phyloP scores from a whole-genome alignment of 2,329 filamentous ascomycete genomes.

The Huntiella moniliformis region DNA sequence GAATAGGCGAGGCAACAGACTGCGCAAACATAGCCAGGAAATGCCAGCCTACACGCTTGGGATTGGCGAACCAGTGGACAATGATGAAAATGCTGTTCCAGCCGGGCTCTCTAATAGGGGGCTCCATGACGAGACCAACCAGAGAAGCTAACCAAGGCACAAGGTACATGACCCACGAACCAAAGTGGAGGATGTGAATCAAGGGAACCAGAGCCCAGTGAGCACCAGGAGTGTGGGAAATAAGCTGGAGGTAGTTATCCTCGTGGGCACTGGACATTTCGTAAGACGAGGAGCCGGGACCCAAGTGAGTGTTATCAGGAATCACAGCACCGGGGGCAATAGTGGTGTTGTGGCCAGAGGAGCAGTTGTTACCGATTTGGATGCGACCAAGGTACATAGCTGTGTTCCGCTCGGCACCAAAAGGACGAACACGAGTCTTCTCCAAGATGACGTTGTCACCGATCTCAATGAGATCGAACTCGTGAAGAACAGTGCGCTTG shows the following conservation, averaged over 20 bases:
- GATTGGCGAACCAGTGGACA: constrained; percentile 30
- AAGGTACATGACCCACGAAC: constrained; percentile 23
- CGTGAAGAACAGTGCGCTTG: constrained; percentile 26
- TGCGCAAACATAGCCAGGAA: constrained; percentile 28
- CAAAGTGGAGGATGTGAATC: constrained; percentile 15
- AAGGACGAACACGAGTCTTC: constrained; percentile 30
- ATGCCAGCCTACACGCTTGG: constrained; percentile 28
- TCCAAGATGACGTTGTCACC: constrained; percentile 29
- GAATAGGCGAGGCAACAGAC: constrained; percentile 23
- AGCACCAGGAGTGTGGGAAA: constrained; percentile 21
- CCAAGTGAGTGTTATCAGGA: constrained; percentile 31
- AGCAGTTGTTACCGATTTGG: constrained; percentile 27
- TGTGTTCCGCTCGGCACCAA: constrained; percentile 36
- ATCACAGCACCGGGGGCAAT: constrained; percentile 31
- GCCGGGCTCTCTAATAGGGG: constrained; percentile 19
- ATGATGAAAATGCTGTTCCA: constrained; percentile 20
- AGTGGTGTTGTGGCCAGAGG: constrained; percentile 29
- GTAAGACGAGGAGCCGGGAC: constrained; percentile 38
- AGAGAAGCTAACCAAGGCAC: constrained; percentile 27
- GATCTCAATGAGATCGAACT: constrained; percentile 38
- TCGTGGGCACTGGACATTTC: constrained; percentile 30
- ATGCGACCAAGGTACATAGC: constrained; percentile 37
- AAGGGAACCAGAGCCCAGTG: constrained; percentile 30
- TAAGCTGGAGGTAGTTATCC: constrained; percentile 25
- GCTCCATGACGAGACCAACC: constrained; percentile 25